A percentile compares a stretch with the other conserved stretches of the same genome.
Conservation (phyloP, 352 stramenopile species). For the Phytophthora melonis region DNA sequence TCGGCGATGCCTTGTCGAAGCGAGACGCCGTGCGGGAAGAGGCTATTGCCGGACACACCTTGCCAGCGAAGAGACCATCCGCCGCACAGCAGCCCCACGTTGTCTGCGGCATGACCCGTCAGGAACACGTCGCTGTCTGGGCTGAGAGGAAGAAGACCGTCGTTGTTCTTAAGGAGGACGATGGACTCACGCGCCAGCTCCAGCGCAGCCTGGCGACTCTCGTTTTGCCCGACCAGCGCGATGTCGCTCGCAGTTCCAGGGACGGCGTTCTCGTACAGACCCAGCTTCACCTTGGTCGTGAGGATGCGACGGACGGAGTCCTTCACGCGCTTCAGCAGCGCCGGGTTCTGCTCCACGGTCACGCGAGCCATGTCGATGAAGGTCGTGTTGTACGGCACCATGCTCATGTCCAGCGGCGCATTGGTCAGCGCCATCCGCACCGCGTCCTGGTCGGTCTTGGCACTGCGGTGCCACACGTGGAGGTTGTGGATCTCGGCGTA, state of each 20-base stretch:
- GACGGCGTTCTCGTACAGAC: slow-evolving; percentile 74
- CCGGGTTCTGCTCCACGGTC: slow-evolving; percentile 47
- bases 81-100: slow-evolving; percentile 77
- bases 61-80: slow-evolving; percentile 92
- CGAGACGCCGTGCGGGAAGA: slow-evolving; percentile 74
- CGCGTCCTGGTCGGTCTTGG: slow-evolving; percentile 59
- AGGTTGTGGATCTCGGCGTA: slow-evolving; percentile 94
- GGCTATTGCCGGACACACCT: slow-evolving; percentile 69
- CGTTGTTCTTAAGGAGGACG: slow-evolving; percentile 87
- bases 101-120: slow-evolving; percentile 71
- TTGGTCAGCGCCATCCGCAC: slow-evolving; percentile 75
- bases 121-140: slow-evolving; percentile 58
- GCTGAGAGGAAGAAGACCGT: slow-evolving; percentile 59
- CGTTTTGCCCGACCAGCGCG: slow-evolving; percentile 53
- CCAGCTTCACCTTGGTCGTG: slow-evolving; percentile 75
- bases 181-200: slow-evolving; percentile 84
- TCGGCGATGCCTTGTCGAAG: slow-evolving; percentile 64
- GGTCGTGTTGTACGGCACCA: slow-evolving; percentile 71
- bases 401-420: slow-evolving; percentile 92
- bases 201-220: slow-evolving; percentile 66
- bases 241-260: slow-evolving; percentile 55
- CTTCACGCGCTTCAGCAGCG: slow-evolving; percentile 56
- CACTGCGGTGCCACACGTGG: slow-evolving; percentile 65
- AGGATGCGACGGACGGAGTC: slow-evolving; percentile 72
- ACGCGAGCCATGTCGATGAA: slow-evolving; percentile 65